A percentile compares a stretch with the other conserved stretches of the same genome.
phyloP scores from a whole-genome alignment of 164 flowering plant genomes.

The Macadamia integrifolia region DNA sequence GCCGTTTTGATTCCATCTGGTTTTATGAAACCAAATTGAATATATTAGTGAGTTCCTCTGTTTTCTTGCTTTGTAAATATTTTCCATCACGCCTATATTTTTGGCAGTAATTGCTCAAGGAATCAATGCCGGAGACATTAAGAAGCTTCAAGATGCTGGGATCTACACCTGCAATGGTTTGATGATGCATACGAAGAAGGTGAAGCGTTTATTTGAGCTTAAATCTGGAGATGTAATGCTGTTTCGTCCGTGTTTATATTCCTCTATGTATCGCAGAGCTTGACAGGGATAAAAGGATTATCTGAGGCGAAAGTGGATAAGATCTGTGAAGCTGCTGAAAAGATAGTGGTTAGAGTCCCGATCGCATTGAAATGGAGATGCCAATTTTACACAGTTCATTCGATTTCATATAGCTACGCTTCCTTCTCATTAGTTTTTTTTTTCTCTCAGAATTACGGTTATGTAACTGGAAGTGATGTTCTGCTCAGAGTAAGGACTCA shows the following conservation, averaged over 20 bases:
- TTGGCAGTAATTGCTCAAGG: slow-evolving; percentile 81
- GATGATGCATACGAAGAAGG: slow-evolving; percentile 99
- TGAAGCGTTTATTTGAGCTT: slow-evolving; percentile 8
- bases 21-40: background rate
- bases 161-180: slow-evolving; percentile 95
- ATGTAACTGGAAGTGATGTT: slow-evolving; percentile 95
- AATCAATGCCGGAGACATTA: slow-evolving; percentile 95
- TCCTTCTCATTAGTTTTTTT: background rate
- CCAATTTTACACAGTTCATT: background rate
- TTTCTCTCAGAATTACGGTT: slow-evolving; percentile 74
- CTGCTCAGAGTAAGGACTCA: slow-evolving; percentile 62
- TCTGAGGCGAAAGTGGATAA: slow-evolving; percentile 98
- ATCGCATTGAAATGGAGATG: background rate
- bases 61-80: background rate
- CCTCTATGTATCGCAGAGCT: slow-evolving; percentile 33
- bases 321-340: slow-evolving; percentile 98
- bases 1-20: too few relatives aligned
- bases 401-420: background rate
- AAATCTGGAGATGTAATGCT: background rate
- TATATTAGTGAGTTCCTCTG: background rate
- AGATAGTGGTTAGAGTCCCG: slow-evolving; percentile 67
- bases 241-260: background rate
- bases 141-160: slow-evolving; percentile 99
- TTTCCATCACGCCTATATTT: background rate
- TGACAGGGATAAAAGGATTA: slow-evolving; percentile 92